phyloP scores from a whole-genome alignment of 1,284 basidiomycete species.

The Golubevia pallescens region DNA sequence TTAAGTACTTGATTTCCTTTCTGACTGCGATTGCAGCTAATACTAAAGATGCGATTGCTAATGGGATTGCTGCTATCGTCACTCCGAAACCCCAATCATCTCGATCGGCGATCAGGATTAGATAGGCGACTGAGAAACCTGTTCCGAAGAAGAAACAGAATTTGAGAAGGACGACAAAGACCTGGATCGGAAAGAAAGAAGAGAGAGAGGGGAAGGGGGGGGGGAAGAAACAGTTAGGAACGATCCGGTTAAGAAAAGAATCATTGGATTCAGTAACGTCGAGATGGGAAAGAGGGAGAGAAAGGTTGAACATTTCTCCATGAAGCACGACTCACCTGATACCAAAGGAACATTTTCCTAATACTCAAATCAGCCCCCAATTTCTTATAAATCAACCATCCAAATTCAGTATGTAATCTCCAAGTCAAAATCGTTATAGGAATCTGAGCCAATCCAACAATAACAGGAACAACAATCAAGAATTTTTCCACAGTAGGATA shows the following conservation, averaged over 20 bases:
- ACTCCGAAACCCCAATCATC: conserved; percentile 38
- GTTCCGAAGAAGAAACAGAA: conserved; percentile 48
- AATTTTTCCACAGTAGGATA: conserved; percentile 27
- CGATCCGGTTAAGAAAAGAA: too few species aligned
- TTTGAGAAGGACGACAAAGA: conserved; percentile 52
- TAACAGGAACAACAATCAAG: conserved; percentile 38
- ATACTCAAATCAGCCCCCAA: conserved; percentile 20
- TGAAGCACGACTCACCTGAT: conserved; percentile 26
- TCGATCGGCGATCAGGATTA: conserved; percentile 41
- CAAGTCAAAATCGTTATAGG: conserved; percentile 23
- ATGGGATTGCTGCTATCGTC: conserved; percentile 47
- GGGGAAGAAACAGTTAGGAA: neutral
- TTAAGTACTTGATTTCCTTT: conserved; percentile 34
- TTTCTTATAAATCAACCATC: conserved; percentile 45
- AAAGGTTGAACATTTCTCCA: too few species aligned
- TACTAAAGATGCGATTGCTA: conserved; percentile 36
- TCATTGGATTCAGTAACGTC: too few species aligned
- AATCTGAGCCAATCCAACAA: conserved; percentile 37
- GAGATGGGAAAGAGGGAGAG: conserved; percentile 4
- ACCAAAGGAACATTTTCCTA: conserved; percentile 39
- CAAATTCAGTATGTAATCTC: conserved; percentile 47
- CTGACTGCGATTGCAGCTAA: conserved; percentile 36
- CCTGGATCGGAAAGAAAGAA: too few species aligned
- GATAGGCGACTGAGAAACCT: conserved; percentile 37
- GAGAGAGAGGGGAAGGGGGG: too few species aligned